Evolutionary conservation across 2,329 filamentous ascomycete species (phyloP), one percentile per base, ranked within the genome.

Genomic region (Pseudonectria buxi): DNA sequence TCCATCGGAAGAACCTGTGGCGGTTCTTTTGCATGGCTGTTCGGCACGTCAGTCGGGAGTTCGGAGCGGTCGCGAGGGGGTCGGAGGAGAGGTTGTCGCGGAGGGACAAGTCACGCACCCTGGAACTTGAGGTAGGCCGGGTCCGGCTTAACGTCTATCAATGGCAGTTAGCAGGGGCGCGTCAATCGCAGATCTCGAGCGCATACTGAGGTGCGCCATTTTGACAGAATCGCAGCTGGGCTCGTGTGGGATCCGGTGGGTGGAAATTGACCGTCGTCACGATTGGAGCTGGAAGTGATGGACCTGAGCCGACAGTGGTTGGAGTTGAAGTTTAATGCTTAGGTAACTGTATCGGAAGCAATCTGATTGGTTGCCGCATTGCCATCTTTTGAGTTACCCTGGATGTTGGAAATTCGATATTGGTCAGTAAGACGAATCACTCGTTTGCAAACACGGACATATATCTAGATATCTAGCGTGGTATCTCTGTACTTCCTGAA

Each of bases 1-100:
- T 96, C 86, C 87, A 96, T 63, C 87, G 78, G 76, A 96, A 98
- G 76, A 86, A 95, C 68, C 87, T 87, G 76, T 89, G 83, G 49
- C 92, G 83, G 70, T 86, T 87, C 56, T 76, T 71, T 56, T 75
- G 78, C 79, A 95, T 85, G 61, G 83, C 89, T 95, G 55, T 51
- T 40, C 25, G 39, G 30, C 16, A 33, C 29, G 51, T 58, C 54
- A 59, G 50, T 26, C 29, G 38, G 47, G 32, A 41, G 32, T 27
- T 44, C 36, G 44, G 33, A 22, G 18, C 30, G 36, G 33, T 37
- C 32, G 35, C 5, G 18, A 22, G 18, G 18, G n/a, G 18, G 18
- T 22, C 18, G 18, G 9, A 22, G 18, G 5, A 22, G 18, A 22
- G 5, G 18, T 22, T 9, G 18, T 5, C 18, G 5, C 18, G 18